Percentiles rank a stretch among this genome's conserved stretches.
Evolutionary conservation across 1,284 basidiomycete genomes (phyloP).

Genomic region (Ceratobasidium sp.): DNA sequence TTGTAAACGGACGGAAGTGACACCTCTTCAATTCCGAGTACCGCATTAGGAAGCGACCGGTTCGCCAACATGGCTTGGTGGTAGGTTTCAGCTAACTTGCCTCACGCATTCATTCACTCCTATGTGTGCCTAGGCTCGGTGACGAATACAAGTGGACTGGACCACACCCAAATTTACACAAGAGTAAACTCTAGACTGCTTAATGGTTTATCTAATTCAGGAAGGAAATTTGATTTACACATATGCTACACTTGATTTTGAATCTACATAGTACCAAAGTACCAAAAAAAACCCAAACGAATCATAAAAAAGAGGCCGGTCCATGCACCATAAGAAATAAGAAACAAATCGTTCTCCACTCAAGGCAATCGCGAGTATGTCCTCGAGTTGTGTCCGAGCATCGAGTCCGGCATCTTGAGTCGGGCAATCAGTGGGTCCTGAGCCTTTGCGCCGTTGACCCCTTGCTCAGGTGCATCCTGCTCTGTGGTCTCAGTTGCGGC

Average conservation of each 20-base stretch:
- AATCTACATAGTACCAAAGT: constrained; percentile 28
- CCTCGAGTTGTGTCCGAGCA: not conserved
- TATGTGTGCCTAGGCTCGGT: constrained; percentile 14
- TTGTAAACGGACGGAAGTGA: not conserved
- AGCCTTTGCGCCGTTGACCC: not conserved
- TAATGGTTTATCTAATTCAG: not conserved
- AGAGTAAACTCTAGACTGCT: constrained; percentile 9
- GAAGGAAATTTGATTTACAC: constrained; percentile 15
- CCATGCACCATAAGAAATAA: not conserved
- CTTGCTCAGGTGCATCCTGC: constrained; percentile 21
- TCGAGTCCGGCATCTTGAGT: constrained; percentile 26
- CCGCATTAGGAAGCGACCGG: constrained; percentile 35
- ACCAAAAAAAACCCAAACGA: constrained; percentile 3
- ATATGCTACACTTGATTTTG: constrained; percentile 33
- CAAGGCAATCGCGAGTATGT: constrained; percentile 18
- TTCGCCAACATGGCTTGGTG: constrained; percentile 39
- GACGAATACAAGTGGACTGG: constrained; percentile 26
- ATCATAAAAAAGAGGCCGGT: not conserved
- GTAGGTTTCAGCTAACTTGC: constrained; percentile 17
- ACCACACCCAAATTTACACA: constrained; percentile 14
- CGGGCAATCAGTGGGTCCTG: constrained; percentile 10
- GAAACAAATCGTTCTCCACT: not conserved
- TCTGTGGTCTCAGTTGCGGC: constrained; percentile 29
- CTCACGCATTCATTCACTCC: not conserved
- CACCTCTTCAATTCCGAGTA: not conserved